Evolutionary conservation across 768 basidiomycete species (phyloP).

Genomic region (Obba rivulosa): DNA sequence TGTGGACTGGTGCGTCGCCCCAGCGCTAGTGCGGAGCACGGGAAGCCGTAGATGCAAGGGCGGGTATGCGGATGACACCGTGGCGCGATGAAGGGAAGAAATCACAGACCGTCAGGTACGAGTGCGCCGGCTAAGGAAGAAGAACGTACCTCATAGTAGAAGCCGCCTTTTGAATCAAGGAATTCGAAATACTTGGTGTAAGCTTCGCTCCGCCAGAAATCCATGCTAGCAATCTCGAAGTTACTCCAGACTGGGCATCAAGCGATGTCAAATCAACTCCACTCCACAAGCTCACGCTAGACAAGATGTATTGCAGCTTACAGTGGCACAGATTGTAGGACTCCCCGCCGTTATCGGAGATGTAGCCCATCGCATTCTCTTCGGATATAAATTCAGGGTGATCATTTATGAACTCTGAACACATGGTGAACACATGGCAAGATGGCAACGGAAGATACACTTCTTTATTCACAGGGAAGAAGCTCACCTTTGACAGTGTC

Average conservation of each 20-base stretch:
- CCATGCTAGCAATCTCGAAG: slow-evolving; percentile 81
- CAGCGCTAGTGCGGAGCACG: slow-evolving; percentile 21
- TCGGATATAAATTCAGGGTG: slow-evolving; percentile 51
- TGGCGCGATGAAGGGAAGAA: too few relatives aligned
- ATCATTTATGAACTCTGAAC: slow-evolving; percentile 45
- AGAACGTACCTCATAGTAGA: slow-evolving; percentile 78
- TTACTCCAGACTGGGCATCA: slow-evolving; percentile 49
- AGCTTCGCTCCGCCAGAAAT: slow-evolving; percentile 82
- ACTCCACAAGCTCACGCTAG: not conserved
- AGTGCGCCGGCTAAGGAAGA: not conserved
- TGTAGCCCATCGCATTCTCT: slow-evolving; percentile 57
- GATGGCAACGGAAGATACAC: slow-evolving; percentile 19
- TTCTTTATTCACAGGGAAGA: slow-evolving; percentile 8
- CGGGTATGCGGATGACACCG: not conserved
- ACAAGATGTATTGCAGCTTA: slow-evolving; percentile 17
- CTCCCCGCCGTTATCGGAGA: slow-evolving; percentile 63
- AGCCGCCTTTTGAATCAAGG: slow-evolving; percentile 79
- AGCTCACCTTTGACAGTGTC: slow-evolving; percentile 45
- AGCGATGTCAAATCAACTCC: not conserved
- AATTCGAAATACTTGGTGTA: slow-evolving; percentile 82
- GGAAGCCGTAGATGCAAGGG: not conserved
- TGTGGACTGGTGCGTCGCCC: slow-evolving; percentile 45
- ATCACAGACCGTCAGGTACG: not conserved
- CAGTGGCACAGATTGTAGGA: slow-evolving; percentile 65
- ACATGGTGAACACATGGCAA: not conserved